A percentile compares a stretch with the other conserved stretches of the same genome.
Evolutionary conservation across 192 early-diverging fungal species (phyloP).

Genomic region (Coemansia sp.): DNA sequence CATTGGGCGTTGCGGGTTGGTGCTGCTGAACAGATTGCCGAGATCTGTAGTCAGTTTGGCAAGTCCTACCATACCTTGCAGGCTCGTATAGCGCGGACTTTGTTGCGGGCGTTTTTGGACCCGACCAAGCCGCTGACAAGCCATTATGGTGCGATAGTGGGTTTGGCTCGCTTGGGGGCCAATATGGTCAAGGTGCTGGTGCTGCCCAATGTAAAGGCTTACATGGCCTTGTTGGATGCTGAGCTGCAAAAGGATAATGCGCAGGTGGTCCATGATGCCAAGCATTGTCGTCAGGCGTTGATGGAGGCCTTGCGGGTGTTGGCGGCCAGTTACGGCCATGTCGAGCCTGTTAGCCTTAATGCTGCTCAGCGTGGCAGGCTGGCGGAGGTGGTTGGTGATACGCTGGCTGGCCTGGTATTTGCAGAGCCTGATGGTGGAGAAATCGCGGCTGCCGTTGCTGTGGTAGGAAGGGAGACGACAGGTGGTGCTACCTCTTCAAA

Average conservation of each 20-base stretch:
- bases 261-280: slow-evolving; percentile 31
- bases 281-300: slow-evolving; percentile 28
- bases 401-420: slow-evolving; percentile 35
- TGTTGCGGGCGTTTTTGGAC: slow-evolving; percentile 87
- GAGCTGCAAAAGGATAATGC: slow-evolving; percentile 41
- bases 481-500: too few species aligned
- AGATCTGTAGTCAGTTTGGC: slow-evolving; percentile 73
- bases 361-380: slow-evolving; percentile 19
- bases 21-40: slow-evolving; percentile 66
- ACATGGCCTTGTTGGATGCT: slow-evolving; percentile 45
- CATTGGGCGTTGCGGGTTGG: slow-evolving; percentile 80
- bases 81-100: slow-evolving; percentile 80
- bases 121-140: slow-evolving; percentile 73
- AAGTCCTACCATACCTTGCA: slow-evolving; percentile 80
- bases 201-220: slow-evolving; percentile 71
- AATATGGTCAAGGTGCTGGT: slow-evolving; percentile 72
- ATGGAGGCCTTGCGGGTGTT: slow-evolving; percentile 20
- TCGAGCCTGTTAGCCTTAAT: slow-evolving; percentile 7
- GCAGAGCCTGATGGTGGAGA: slow-evolving; percentile 19
- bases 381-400: slow-evolving; percentile 28
- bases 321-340: neutral
- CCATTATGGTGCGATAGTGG: slow-evolving; percentile 85
- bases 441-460: slow-evolving; percentile 30
- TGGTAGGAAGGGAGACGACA: slow-evolving; percentile 6
- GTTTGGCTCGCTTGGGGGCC: slow-evolving; percentile 65